A percentile compares a stretch with the other conserved stretches of the same genome.
Evolutionary conservation across 2,329 filamentous ascomycete genomes (phyloP).

Genomic region (Colletotrichum somersetense): DNA sequence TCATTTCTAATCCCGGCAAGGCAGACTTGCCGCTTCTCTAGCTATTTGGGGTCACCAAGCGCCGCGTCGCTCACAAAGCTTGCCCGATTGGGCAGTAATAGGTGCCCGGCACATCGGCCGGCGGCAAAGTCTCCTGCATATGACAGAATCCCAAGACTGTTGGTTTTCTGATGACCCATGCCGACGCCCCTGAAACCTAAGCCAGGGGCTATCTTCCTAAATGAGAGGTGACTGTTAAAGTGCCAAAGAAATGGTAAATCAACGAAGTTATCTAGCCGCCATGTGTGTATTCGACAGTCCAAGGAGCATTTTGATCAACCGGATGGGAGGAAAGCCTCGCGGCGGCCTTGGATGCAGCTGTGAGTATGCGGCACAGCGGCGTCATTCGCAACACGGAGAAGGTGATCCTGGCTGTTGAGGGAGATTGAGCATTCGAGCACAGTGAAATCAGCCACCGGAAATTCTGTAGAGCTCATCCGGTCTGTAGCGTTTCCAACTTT

Average conservation of each 20-base stretch:
- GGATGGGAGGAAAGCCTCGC: neutral
- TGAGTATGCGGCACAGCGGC: no score
- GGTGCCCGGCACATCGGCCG: neutral
- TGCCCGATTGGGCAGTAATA: neutral
- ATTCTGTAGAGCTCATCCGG: no score
- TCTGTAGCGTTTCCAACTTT: no score
- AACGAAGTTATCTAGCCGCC: neutral
- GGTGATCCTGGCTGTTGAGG: no score
- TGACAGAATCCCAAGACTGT: neutral
- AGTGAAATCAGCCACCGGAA: no score
- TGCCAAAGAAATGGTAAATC: neutral
- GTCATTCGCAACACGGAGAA: no score
- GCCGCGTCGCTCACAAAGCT: neutral
- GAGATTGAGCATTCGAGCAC: no score
- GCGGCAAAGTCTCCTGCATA: neutral
- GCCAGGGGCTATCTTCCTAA: neutral
- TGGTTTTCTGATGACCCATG: neutral
- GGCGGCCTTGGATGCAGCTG: no score
- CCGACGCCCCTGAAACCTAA: neutral
- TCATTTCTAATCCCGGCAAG: neutral
- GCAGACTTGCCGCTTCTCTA: neutral
- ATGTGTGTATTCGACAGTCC: neutral
- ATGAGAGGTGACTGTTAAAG: neutral
- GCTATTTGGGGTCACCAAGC: neutral
- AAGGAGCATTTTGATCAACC: neutral